A percentile compares a stretch with the other conserved stretches of the same genome.
phyloP scores from a whole-genome alignment of 2,329 filamentous ascomycete species.

The Colletotrichum sp. region DNA sequence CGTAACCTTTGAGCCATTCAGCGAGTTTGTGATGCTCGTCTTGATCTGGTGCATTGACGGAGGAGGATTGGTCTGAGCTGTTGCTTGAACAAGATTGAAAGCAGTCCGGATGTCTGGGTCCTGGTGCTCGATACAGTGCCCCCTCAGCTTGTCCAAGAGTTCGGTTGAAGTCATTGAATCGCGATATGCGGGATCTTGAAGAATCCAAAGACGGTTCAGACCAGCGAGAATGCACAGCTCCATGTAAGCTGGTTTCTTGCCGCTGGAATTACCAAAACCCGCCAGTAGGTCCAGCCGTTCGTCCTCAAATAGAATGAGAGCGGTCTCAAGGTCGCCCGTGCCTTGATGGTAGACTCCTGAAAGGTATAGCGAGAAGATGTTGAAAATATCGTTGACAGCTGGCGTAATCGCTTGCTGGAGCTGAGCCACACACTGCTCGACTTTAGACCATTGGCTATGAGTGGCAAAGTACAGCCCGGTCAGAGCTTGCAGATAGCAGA shows the following conservation, averaged over 20 bases:
- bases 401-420: constrained; percentile 42
- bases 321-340: constrained; percentile 72
- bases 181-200: constrained; percentile 65
- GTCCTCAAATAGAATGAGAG: constrained; percentile 70
- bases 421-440: constrained; percentile 61
- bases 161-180: constrained; percentile 63
- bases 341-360: constrained; percentile 79
- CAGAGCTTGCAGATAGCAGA: constrained; percentile 74
- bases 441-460: constrained; percentile 72
- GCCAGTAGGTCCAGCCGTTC: constrained; percentile 60
- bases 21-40: constrained; percentile 74
- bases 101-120: constrained; percentile 80
- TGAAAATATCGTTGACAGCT: constrained; percentile 35
- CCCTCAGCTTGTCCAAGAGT: constrained; percentile 70
- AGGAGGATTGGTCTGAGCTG: constrained; percentile 65
- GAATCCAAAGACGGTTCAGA: constrained; percentile 75
- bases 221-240: constrained; percentile 71
- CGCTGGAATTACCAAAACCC: constrained; percentile 39
- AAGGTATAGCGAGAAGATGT: constrained; percentile 71
- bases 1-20: constrained; percentile 71
- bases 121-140: constrained; percentile 70
- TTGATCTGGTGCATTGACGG: constrained; percentile 79
- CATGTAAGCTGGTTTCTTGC: constrained; percentile 56
- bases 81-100: constrained; percentile 77
- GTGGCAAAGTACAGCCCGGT: constrained; percentile 73